phyloP scores from a whole-genome alignment of 345 rosid genomes.

The Populus ilicifolia region DNA sequence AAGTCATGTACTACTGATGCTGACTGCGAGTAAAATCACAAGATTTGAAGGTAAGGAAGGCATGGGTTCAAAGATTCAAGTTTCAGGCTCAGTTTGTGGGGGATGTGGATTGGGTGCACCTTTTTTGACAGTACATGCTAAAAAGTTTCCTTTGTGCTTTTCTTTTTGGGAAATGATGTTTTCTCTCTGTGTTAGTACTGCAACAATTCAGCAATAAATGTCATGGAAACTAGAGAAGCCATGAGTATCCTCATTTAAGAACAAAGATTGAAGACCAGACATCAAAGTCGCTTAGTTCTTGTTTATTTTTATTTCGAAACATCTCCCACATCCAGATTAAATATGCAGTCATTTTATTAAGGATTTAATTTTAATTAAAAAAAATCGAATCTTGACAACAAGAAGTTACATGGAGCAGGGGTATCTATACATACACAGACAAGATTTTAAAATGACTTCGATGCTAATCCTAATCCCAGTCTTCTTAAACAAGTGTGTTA shows the following conservation, averaged over 20 bases:
- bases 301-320: neutral
- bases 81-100: constrained; percentile 11
- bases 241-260: neutral
- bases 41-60: constrained; percentile 14
- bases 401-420: neutral
- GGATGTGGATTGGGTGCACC: neutral
- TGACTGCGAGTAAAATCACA: constrained; percentile 31
- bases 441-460: constrained; percentile 12
- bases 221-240: constrained; percentile 17
- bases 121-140: constrained; percentile 15
- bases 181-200: constrained; percentile 1
- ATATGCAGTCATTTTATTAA: neutral
- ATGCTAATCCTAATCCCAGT: constrained; percentile 30
- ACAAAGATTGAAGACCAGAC: neutral
- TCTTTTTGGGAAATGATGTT: constrained; percentile 20
- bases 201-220: constrained; percentile 20
- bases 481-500: constrained; percentile 10
- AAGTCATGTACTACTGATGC: constrained; percentile 49
- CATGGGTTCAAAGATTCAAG: constrained; percentile 19
- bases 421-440: neutral
- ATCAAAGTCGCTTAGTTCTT: too few relatives aligned
- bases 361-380: neutral
- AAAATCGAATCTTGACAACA: constrained; percentile 21
- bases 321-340: neutral
- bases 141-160: constrained; percentile 15